Percentiles rank a stretch among this genome's conserved stretches.
Conservation (phyloP, 73 alveolate genomes). For the Uronychia setigera region DNA sequence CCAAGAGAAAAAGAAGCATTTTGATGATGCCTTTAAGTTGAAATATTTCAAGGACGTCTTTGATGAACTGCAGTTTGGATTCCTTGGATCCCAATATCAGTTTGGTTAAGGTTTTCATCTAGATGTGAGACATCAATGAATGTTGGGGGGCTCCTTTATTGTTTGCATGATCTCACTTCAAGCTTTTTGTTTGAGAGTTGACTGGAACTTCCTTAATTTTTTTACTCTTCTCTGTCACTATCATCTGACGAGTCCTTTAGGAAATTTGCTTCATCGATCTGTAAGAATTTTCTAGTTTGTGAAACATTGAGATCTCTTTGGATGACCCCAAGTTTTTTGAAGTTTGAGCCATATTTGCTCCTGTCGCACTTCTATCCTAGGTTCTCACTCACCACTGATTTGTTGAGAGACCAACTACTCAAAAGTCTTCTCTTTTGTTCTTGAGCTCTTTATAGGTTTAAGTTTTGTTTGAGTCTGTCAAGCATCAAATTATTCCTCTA, state of each 20-base stretch:
- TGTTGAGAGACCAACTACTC: background rate
- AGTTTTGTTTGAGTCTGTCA: background rate
- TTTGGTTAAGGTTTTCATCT: background rate
- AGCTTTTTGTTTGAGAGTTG: too few relatives aligned
- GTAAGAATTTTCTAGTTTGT: background rate
- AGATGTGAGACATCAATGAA: background rate
- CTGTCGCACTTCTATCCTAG: background rate
- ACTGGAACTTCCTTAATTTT: background rate
- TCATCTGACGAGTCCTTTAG: background rate
- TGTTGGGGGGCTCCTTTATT: background rate
- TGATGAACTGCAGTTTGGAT: too few relatives aligned
- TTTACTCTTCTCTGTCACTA: background rate
- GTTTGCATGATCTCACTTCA: too few relatives aligned
- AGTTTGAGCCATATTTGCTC: background rate
- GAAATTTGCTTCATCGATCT: background rate
- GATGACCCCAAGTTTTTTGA: background rate
- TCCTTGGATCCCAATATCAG: background rate
- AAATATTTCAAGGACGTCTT: too few relatives aligned
- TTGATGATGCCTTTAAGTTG: background rate
- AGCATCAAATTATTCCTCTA: too few relatives aligned
- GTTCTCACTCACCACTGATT: background rate
- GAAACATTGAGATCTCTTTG: background rate
- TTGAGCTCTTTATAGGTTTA: background rate
- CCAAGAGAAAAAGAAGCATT: background rate
- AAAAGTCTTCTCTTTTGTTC: background rate